phyloP scores from a whole-genome alignment of 2,329 filamentous ascomycete species.

The Arthrobotrys entomopaga region DNA sequence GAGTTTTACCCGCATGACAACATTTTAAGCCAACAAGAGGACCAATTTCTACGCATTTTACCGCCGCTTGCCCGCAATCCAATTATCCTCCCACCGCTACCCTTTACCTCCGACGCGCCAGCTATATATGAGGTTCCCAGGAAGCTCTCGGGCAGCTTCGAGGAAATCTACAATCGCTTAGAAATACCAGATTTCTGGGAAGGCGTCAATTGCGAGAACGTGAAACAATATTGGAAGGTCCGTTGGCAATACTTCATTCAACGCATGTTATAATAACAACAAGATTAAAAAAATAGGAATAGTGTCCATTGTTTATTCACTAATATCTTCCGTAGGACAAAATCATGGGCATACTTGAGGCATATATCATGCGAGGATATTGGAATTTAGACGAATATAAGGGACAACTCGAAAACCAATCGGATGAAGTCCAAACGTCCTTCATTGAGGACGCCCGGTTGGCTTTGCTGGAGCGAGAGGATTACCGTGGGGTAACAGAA shows the following conservation, averaged over 20 bases:
- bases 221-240: background rate
- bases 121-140: background rate
- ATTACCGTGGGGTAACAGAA: background rate
- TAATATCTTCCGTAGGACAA: background rate
- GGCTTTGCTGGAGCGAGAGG: background rate
- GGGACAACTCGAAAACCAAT: conserved; percentile 1
- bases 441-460: background rate
- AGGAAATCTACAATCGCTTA: background rate
- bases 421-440: background rate
- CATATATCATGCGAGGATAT: background rate
- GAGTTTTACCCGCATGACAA: background rate
- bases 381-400: background rate
- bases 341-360: background rate
- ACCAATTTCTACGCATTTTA: background rate
- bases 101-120: background rate
- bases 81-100: background rate
- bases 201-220: background rate
- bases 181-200: background rate
- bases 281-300: no score
- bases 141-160: background rate
- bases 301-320: background rate
- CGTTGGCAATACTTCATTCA: background rate
- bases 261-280: background rate
- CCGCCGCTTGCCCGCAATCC: background rate
- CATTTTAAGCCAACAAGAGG: background rate